phyloP scores from a whole-genome alignment of 2,329 filamentous ascomycete species.

The Cercospora zeae-maydis region DNA sequence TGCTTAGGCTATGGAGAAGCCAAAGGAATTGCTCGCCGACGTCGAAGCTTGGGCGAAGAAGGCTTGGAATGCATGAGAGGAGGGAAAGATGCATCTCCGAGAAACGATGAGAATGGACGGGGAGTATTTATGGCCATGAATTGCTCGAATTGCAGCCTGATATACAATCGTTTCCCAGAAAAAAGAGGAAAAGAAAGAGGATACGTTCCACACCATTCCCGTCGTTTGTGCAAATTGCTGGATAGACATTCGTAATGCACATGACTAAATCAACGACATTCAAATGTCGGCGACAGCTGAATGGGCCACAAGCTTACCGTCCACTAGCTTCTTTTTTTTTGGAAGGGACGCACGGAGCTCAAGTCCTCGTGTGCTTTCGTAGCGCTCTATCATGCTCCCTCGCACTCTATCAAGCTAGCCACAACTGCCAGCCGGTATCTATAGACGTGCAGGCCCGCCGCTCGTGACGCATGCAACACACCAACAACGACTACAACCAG shows the following conservation, averaged over 20 bases:
- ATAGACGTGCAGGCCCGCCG: neutral
- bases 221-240: too few relatives aligned
- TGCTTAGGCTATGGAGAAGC: conserved; percentile 37
- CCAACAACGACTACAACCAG: neutral
- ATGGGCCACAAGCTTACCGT: neutral
- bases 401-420: neutral
- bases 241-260: too few relatives aligned
- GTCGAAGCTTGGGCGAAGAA: conserved; percentile 36
- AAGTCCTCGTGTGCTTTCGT: neutral
- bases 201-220: too few relatives aligned
- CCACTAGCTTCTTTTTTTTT: neutral
- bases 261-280: too few relatives aligned
- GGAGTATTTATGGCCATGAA: neutral
- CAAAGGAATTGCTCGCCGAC: conserved; percentile 33
- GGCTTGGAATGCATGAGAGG: conserved; percentile 27
- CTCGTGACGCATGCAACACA: neutral
- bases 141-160: neutral
- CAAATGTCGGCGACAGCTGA: neutral
- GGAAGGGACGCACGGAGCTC: neutral
- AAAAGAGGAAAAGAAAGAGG: too few relatives aligned
- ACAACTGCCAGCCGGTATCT: neutral
- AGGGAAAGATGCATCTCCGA: neutral
- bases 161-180: too few relatives aligned
- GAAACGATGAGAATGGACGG: neutral
- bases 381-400: neutral